Base-by-base conservation (phyloP, 371 early-diverging fungal species). In the Mucor piriformis region DNA sequence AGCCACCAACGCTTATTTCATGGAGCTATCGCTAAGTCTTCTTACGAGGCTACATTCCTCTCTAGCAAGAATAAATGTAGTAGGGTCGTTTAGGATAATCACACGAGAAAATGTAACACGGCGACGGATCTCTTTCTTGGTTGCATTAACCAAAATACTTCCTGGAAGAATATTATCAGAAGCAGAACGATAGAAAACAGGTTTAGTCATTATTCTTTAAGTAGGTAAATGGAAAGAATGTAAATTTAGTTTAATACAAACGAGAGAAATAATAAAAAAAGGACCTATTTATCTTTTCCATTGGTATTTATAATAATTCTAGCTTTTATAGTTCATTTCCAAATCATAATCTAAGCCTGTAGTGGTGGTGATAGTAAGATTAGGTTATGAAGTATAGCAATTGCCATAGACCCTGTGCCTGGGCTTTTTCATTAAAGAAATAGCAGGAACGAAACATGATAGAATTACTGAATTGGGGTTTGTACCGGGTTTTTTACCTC, bases 81-180 rank as follows among this genome's bases (percentile, higher is more conserved):
- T 59, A 0, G 69, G 59, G 8, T 69, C 52, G 60, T 72, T 72
- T 27, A 72, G 49, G 7, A 72, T 68, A 6, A 72, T 61, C 0
- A 72, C 69, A 24, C 66, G 69, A 15, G 73, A 72, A 23, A 72
- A 72, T 5, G 66, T 70, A 15, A 70, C 63, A 33, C 60, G 63
- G 13, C 69, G 61, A 2, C 40, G 27, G 7, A 55, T 13, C 23
- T 55, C 50, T 49, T 43, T 44, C 32, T 24, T 55, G 3, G 33
- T 44, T 23, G 21, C 34, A 21, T 44, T 34, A 32, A 46, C 33
- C 3, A 55, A 23, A 23, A 46, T 43, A 6, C 34, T 29, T 43
- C 35, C 16, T 33, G 44, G 46, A 46, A 21, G 16, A 25, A 32
- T n/a, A 42, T 42, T 42, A 40, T 54, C 44, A 40, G 54, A 32